These are phyloP conservation scores for Agaricales sp. DNA, from an alignment of 1,284 basidiomycete species.

Conservation along the genomic window DNA sequence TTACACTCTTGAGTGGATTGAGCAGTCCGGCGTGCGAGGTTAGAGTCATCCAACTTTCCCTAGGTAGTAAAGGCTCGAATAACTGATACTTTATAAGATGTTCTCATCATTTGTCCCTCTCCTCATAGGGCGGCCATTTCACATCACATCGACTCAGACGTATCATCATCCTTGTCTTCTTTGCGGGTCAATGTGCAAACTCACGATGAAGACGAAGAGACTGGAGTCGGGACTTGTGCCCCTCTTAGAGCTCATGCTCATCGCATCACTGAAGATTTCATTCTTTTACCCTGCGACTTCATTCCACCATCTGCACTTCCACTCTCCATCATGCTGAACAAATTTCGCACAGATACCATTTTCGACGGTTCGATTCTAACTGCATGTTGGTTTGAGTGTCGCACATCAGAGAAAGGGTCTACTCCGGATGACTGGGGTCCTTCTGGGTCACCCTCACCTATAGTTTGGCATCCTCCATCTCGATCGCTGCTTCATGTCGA, in stretches of 20 bases:
- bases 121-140: conserved; percentile 65
- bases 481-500: conserved; percentile 66
- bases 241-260: conserved; percentile 60
- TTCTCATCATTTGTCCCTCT: conserved; percentile 76
- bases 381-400: conserved; percentile 63
- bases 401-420: conserved; percentile 41
- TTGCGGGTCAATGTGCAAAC: conserved; percentile 66
- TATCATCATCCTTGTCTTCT: conserved; percentile 45
- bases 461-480: conserved; percentile 56
- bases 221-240: conserved; percentile 55
- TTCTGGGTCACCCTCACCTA: conserved; percentile 30
- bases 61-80: no score
- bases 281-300: conserved; percentile 89
- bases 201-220: conserved; percentile 60
- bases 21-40: conserved; percentile 82
- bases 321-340: conserved; percentile 66
- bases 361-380: conserved; percentile 66
- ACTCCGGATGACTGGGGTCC: conserved; percentile 58
- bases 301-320: conserved; percentile 67
- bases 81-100: conserved; percentile 61
- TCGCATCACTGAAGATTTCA: conserved; percentile 73
- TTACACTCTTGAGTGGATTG: conserved; percentile 78
- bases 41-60: conserved; percentile 13
- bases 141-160: conserved; percentile 70
- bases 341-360: conserved; percentile 63